Evolutionary conservation across 768 basidiomycete species (phyloP), one percentile per base, ranked within the genome.

Genomic region (Coprinellus micaceus): DNA sequence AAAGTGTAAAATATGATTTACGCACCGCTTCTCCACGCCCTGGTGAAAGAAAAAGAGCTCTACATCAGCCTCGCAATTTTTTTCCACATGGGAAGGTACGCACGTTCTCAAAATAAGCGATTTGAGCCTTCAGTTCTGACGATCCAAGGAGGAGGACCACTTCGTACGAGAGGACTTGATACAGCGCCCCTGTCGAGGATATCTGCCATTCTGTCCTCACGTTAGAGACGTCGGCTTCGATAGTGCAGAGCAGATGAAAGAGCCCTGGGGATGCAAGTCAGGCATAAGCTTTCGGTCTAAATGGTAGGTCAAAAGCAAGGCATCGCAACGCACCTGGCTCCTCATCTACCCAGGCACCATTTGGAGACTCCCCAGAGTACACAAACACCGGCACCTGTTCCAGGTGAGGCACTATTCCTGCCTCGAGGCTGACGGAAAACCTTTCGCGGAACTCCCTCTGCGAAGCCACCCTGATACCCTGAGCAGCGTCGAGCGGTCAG

Each of bases 1-100:
- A 64, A 39, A 76, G 70, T 47, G 67, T 60, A 30, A 79, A 69
- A 48, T 71, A 77, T 1, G n/a, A 56, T 66, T 59, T 47, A 61
- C 3, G 74, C 61, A 40, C 74, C 74, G 30, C 61, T 54, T 37
- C 71, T 69, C 26, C 78, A 62, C 60, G 77, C 79, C 30, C 19
- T 47, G 64, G 78, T 62, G 48, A 77, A 77, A 58, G 79, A 62
- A 61, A 12, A 79, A 69, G 30, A 77, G 60, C 43, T 76, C 62
- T 0, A 69, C 53, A 6, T 67, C 67, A 1, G 69, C n/a, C n/a
- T n/a, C n/a, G n/a, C n/a, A n/a, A n/a, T n/a, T n/a, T n/a, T n/a
- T n/a, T n/a, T n/a, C 65, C 60, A 70, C 25, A 83, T 60, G 71
- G 55, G 52, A 21, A 58, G 40, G 40, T 7, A n/a, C 21, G 21